Evolutionary conservation across 768 basidiomycete genomes (phyloP).

Genomic region (Termitomyces sp.): DNA sequence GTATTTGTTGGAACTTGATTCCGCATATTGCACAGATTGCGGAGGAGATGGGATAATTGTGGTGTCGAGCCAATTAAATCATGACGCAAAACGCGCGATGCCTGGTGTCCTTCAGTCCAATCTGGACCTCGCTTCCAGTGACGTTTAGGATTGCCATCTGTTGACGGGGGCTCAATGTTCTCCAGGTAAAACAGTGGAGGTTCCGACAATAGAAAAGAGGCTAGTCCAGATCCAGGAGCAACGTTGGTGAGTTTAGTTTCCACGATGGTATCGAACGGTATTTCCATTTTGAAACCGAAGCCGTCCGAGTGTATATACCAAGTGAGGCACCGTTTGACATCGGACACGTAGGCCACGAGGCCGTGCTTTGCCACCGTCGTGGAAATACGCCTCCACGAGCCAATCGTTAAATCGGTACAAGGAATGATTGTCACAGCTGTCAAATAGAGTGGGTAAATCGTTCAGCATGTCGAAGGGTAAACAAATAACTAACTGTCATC

Average conservation of each 20-base stretch:
- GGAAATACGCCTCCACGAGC: constrained; percentile 75
- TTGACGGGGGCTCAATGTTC: constrained; percentile 30
- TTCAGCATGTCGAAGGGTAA: constrained; percentile 3
- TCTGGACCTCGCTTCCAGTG: constrained; percentile 68
- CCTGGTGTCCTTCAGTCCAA: constrained; percentile 78
- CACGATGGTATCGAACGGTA: constrained; percentile 64
- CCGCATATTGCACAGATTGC: constrained; percentile 47
- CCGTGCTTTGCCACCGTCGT: constrained; percentile 55
- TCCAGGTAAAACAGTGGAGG: constrained; percentile 74
- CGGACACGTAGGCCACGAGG: constrained; percentile 75
- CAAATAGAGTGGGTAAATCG: not conserved
- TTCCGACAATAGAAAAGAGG: constrained; percentile 61
- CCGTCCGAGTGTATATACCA: constrained; percentile 81
- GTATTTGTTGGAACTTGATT: constrained; percentile 32
- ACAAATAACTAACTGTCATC: constrained; percentile 59
- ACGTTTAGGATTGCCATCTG: constrained; percentile 32
- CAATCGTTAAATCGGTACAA: constrained; percentile 72
- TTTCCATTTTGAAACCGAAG: constrained; percentile 82
- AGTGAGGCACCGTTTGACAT: constrained; percentile 59
- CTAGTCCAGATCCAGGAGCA: constrained; percentile 55
- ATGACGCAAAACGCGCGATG: constrained; percentile 61
- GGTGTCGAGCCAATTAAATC: constrained; percentile 61
- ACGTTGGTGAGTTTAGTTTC: constrained; percentile 56
- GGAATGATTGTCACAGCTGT: constrained; percentile 75
- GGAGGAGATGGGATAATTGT: constrained; percentile 57